A percentile compares a stretch with the other conserved stretches of the same genome.
Conservation (phyloP, 768 basidiomycete species). For the Lactifluus volemus region DNA sequence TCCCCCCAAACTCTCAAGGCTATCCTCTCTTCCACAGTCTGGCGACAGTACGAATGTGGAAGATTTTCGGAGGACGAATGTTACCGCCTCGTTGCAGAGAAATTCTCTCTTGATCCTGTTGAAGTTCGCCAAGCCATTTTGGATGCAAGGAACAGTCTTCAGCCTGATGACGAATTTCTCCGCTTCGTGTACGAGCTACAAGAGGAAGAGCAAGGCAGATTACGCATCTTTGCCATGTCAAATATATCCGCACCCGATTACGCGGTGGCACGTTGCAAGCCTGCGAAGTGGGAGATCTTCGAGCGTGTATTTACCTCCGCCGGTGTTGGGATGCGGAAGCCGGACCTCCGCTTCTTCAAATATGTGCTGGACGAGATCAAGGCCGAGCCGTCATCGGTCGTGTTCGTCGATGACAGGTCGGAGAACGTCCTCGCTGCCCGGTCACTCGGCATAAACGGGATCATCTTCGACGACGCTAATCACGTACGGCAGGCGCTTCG, state of each 20-base stretch:
- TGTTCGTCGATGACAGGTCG: conserved; percentile 52
- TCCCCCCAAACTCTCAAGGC: conserved; percentile 32
- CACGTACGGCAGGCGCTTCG: conserved; percentile 38
- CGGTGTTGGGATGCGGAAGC: conserved; percentile 44
- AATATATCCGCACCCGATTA: conserved; percentile 53
- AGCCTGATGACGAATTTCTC: conserved; percentile 5
- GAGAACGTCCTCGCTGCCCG: conserved; percentile 52
- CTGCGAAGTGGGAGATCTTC: conserved; percentile 41
- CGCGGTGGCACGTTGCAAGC: conserved; percentile 35
- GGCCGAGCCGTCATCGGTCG: conserved; percentile 36
- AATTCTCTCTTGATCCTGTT: conserved; percentile 30
- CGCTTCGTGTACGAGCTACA: too few species aligned
- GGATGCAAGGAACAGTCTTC: conserved; percentile 40
- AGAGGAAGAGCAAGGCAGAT: too few species aligned
- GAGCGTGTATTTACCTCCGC: conserved; percentile 46
- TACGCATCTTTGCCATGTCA: conserved; percentile 32
- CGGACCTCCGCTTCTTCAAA: conserved; percentile 44
- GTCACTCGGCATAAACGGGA: conserved; percentile 46
- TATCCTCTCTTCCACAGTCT: conserved; percentile 38
- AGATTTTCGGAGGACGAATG: conserved; percentile 35
- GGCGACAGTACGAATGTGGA: conserved; percentile 46
- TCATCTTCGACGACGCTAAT: conserved; percentile 38
- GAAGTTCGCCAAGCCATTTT: conserved; percentile 39
- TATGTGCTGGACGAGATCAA: conserved; percentile 39
- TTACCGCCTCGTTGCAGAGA: conserved; percentile 34